Evolutionary conservation across 208 protist genomes (phyloP).

Genomic region (Leishmania gerbilli): DNA sequence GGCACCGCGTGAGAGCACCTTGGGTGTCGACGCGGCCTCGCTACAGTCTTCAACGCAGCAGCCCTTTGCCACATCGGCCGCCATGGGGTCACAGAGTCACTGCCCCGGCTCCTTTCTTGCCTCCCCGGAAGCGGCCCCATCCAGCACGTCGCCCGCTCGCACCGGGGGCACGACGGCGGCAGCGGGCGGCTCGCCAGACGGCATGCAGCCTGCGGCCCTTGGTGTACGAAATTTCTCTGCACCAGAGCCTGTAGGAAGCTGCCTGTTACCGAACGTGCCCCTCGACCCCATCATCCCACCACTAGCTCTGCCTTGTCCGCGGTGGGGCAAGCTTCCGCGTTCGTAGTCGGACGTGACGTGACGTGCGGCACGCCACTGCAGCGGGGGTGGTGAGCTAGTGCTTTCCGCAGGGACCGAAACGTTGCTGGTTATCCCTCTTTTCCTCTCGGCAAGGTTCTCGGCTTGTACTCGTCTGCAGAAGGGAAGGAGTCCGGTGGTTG

Average conservation of each 20-base stretch:
- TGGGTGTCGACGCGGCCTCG: background rate
- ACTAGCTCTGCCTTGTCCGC: conserved; percentile 37
- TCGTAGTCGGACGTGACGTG: background rate
- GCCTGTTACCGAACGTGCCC: conserved; percentile 30
- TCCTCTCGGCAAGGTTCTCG: background rate
- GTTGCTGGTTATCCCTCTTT: too few relatives aligned
- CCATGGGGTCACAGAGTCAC: background rate
- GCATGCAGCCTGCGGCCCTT: conserved; percentile 18
- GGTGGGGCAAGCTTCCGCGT: conserved; percentile 41
- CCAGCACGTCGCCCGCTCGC: background rate
- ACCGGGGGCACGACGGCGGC: background rate
- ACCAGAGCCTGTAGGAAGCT: conserved; percentile 38
- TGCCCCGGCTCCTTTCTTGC: background rate
- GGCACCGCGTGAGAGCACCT: background rate
- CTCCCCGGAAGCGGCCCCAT: background rate
- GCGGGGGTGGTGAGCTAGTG: background rate
- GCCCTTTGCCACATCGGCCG: background rate
- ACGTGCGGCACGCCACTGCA: background rate
- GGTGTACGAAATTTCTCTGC: conserved; percentile 43
- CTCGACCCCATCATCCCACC: conserved; percentile 35
- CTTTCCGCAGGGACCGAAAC: background rate
- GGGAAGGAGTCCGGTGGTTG: background rate
- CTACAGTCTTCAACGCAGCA: conserved; percentile 2
- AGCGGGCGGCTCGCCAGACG: conserved; percentile 22
- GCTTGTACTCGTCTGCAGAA: background rate